phyloP scores from a whole-genome alignment of 768 basidiomycete genomes.

The Auriscalpium orientale region DNA sequence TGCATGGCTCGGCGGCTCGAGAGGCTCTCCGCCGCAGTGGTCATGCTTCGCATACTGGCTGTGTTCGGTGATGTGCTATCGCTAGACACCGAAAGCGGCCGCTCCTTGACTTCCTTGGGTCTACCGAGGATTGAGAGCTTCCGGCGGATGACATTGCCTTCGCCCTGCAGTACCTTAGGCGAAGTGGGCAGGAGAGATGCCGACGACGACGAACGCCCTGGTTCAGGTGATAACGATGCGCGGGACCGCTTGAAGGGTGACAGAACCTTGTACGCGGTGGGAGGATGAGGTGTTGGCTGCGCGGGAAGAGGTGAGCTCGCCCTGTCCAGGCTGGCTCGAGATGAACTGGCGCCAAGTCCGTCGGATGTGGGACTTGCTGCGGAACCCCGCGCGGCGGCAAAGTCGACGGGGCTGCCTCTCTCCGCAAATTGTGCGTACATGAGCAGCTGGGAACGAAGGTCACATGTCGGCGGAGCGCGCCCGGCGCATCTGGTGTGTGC shows the following conservation, averaged over 20 bases:
- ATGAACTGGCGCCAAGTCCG: slow-evolving; percentile 7
- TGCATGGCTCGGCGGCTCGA: slow-evolving; percentile 30
- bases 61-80: slow-evolving; percentile 45
- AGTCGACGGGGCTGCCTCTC: slow-evolving; percentile 49
- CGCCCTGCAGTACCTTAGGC: neutral
- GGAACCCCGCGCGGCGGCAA: slow-evolving; percentile 46
- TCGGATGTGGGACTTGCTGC: slow-evolving; percentile 2
- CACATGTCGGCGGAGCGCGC: slow-evolving; percentile 74
- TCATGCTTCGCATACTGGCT: slow-evolving; percentile 50
- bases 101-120: slow-evolving; percentile 31
- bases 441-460: slow-evolving; percentile 74
- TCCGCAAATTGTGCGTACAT: slow-evolving; percentile 74
- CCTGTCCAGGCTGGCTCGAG: slow-evolving; percentile 8
- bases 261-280: slow-evolving; percentile 20
- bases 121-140: slow-evolving; percentile 31
- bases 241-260: slow-evolving; percentile 16
- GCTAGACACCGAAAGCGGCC: slow-evolving; percentile 52
- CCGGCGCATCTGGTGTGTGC: slow-evolving; percentile 71
- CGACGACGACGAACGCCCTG: slow-evolving; percentile 12
- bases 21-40: slow-evolving; percentile 40
- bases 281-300: slow-evolving; percentile 9
- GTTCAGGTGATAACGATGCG: slow-evolving; percentile 6
- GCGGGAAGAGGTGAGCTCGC: slow-evolving; percentile 1
- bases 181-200: slow-evolving; percentile 3
- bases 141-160: slow-evolving; percentile 15